A percentile compares a stretch with the other conserved stretches of the same genome.
These are phyloP conservation scores for Gossypioides kirkii DNA, from an alignment of 345 rosid genomes.

Conservation along the genomic window DNA sequence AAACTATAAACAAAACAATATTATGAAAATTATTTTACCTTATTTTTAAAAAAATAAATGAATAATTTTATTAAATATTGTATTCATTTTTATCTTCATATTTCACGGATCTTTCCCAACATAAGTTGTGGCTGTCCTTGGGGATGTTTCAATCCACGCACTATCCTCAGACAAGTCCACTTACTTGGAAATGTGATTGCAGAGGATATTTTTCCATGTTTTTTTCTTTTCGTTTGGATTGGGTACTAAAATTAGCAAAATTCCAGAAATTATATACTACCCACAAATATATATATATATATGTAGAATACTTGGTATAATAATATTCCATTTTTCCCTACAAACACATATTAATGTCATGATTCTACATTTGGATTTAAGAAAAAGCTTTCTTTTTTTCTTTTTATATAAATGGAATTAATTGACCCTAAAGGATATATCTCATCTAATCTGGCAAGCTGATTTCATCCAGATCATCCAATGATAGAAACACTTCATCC, in stretches of 20 bases:
- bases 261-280: not conserved
- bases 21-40: not conserved
- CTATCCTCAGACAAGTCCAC: not conserved
- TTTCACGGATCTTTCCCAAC: too few relatives aligned
- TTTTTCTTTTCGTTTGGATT: not conserved
- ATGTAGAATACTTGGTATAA: not conserved
- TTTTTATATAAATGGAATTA: not conserved
- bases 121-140: not conserved
- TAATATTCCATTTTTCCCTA: not conserved
- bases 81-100: not conserved
- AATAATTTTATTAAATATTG: too few relatives aligned
- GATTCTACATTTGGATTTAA: conserved; percentile 18
- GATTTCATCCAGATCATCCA: conserved; percentile 91
- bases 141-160: not conserved
- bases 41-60: not conserved
- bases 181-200: not conserved
- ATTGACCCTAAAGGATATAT: not conserved
- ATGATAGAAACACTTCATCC: conserved; percentile 87
- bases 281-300: not conserved
- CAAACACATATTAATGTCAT: not conserved
- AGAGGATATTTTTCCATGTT: not conserved
- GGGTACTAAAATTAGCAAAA: not conserved
- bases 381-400: too few relatives aligned
- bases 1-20: too few relatives aligned
- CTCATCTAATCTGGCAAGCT: conserved; percentile 54